A percentile compares a stretch with the other conserved stretches of the same genome.
Conservation (phyloP, 2,329 filamentous ascomycete species). For the Neonectria hederae region DNA sequence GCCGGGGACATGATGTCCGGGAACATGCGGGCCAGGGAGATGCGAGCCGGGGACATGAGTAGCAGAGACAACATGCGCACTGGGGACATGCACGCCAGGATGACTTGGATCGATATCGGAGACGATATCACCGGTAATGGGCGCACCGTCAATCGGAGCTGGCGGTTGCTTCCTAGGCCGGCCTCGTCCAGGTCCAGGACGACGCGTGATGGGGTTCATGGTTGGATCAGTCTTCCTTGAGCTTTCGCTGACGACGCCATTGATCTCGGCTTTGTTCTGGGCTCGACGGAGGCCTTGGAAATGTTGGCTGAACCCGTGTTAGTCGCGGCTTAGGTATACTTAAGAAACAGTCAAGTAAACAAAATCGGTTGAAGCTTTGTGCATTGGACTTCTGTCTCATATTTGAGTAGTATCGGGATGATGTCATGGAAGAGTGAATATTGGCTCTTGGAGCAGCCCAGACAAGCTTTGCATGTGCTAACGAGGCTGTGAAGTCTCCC, state of each 20-base stretch:
- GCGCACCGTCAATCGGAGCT: slow-evolving; percentile 17
- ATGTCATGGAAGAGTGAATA: not conserved
- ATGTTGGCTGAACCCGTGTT: slow-evolving; percentile 59
- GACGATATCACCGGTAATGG: not conserved
- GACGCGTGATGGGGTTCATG: slow-evolving; percentile 67
- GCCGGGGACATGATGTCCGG: slow-evolving; percentile 9
- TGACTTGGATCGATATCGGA: slow-evolving; percentile 6
- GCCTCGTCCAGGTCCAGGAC: slow-evolving; percentile 66
- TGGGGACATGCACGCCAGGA: slow-evolving; percentile 1
- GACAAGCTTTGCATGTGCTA: not conserved
- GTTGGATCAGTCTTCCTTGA: slow-evolving; percentile 59
- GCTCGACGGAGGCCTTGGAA: slow-evolving; percentile 67
- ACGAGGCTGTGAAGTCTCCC: not conserved
- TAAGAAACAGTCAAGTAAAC: not conserved
- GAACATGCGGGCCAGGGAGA: not conserved
- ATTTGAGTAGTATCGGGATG: not conserved
- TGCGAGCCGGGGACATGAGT: not conserved
- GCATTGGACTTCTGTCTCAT: not conserved
- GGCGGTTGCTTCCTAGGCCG: slow-evolving; percentile 59
- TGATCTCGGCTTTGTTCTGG: slow-evolving; percentile 62
- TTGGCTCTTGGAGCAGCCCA: not conserved
- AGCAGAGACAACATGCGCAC: not conserved
- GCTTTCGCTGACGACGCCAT: slow-evolving; percentile 47
- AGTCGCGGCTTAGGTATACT: slow-evolving; percentile 11
- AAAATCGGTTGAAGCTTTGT: not conserved